Conservation (phyloP, 2,329 filamentous ascomycete genomes). For the Paecilomyces variotii region DNA sequence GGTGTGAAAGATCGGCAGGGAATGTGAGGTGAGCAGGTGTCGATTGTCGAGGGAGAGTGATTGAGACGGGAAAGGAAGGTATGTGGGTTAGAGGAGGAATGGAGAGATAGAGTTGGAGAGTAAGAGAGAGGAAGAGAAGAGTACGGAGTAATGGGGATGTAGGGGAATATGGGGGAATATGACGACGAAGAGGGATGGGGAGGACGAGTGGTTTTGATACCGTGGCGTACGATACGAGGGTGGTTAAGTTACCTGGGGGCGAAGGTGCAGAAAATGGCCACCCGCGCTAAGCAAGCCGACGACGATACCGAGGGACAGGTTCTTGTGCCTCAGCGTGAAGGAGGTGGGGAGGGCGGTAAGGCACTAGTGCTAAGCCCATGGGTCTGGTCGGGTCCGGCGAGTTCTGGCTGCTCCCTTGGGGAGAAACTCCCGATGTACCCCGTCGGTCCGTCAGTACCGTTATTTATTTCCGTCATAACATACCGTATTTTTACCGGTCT, state of each 20-base stretch:
- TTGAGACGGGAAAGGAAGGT: constrained; percentile 4
- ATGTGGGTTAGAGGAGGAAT: constrained; percentile 7
- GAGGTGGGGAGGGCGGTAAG: background rate
- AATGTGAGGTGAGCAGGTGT: constrained; percentile 7
- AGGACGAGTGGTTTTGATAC: constrained; percentile 9
- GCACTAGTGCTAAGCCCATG: background rate
- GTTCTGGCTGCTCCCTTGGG: background rate
- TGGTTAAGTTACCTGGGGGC: background rate
- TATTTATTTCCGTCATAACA: constrained; percentile 14
- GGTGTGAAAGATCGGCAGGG: constrained; percentile 12
- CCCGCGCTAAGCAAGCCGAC: constrained; percentile 5
- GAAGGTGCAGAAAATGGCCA: constrained; percentile 4
- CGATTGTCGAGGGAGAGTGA: constrained; percentile 3
- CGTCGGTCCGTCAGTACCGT: constrained; percentile 15
- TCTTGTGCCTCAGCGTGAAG: constrained; percentile 1
- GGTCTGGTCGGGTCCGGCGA: background rate
- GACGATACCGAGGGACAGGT: constrained; percentile 19
- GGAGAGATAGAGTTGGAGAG: constrained; percentile 9
- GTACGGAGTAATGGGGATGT: background rate
- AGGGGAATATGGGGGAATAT: background rate
- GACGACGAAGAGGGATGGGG: constrained; percentile 1
- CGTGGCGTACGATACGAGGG: constrained; percentile 16
- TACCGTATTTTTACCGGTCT: constrained; percentile 19
- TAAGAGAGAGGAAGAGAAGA: constrained; percentile 2
- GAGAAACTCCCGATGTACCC: constrained; percentile 17